Base-by-base conservation (phyloP, 257 asterid genomes). In the Nicotiana otophora region DNA sequence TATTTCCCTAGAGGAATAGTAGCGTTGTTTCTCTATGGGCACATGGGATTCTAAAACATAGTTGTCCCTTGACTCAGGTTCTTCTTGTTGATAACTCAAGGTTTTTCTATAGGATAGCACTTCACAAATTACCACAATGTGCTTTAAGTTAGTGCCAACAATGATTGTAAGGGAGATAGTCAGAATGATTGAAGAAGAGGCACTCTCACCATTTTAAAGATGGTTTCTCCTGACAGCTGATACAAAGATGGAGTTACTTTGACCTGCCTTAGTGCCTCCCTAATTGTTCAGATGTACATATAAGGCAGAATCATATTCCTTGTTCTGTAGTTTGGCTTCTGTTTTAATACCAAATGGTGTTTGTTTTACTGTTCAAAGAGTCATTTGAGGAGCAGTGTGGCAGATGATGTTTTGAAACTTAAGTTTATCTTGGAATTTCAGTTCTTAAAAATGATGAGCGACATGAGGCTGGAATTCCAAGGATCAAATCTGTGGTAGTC, bases 121-220 rank as follows among this genome's bases (percentile, higher is more conserved):
- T 16, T 75, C 80, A 26, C 72, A 39, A 19, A 57, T 83, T 83
- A 82, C 77, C 85, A n/a, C 51, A 81, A 75, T 70, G 75, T 68
- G 39, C 57, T 78, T 82, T 55, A 78, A 78, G 65, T 64, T 82
- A 8, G 86, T 82, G 19, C 53, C 68, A 5, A 31, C 68, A 55
- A 62, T 63, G n/a, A 70, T 67, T 75, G 23, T 76, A 15, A 39
- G 67, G 82, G 80, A 82, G 81, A 85, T 82, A 51, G 62, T 78
- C 39, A 53, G 76, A 62, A 82, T 82, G 67, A 75, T 51, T 51
- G 63, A 79, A 82, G 42, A 78, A 79, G 58, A 72, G 81, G 82
- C 65, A 51, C 23, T 63, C 64, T 53, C 86, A 63, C 84, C 78
- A 46, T 79, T 82, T 79, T 65, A 55, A 28, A 51, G 66, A 77